Conservation (phyloP, 2,329 filamentous ascomycete species). For the Hymenoscyphus albidus region DNA sequence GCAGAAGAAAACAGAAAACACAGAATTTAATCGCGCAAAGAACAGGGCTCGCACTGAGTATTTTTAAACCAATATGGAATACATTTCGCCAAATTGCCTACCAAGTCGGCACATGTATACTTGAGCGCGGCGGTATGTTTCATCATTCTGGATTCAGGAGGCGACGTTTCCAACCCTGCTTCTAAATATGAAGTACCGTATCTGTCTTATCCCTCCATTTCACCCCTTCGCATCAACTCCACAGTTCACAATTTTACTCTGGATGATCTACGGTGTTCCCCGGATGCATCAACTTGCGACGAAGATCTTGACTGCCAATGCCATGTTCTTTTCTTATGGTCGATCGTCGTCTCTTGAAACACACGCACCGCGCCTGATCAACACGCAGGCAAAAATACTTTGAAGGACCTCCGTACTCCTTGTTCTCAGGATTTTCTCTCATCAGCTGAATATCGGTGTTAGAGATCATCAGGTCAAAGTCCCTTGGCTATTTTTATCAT, state of each 20-base stretch:
- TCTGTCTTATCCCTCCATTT: neutral
- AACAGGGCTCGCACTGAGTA: neutral
- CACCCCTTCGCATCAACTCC: neutral
- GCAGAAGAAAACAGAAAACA: neutral
- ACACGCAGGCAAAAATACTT: neutral
- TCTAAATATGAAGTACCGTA: neutral
- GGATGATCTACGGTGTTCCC: neutral
- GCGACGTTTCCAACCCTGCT: neutral
- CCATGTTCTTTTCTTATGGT: neutral
- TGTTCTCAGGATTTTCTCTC: neutral
- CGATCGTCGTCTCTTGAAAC: neutral
- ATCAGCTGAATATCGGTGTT: neutral
- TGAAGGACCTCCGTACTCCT: neutral
- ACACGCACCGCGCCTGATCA: neutral
- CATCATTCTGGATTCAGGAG: neutral
- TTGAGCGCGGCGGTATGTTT: neutral
- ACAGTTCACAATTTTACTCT: neutral
- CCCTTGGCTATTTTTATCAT: neutral
- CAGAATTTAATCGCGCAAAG: neutral
- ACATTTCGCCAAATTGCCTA: neutral
- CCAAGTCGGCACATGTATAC: neutral
- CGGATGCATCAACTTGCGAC: neutral
- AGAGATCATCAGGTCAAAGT: neutral
- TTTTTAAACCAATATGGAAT: neutral
- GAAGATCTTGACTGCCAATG: neutral